phyloP scores from a whole-genome alignment of 192 early-diverging fungal species.

The Obelidium mucronatum region DNA sequence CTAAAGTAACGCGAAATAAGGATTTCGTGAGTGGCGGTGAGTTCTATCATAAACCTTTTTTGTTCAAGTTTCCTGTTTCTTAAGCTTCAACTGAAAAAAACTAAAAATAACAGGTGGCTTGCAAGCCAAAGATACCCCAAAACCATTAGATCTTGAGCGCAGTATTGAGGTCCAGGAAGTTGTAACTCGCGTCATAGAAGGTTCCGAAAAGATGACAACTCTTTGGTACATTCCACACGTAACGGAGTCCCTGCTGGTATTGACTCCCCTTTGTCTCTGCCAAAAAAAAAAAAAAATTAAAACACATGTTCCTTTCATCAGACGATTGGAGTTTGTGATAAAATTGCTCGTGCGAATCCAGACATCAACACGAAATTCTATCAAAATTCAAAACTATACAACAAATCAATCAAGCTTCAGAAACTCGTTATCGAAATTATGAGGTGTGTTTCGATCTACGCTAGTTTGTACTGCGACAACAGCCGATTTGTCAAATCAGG shows the following conservation, averaged over 20 bases:
- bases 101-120: neutral
- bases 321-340: constrained; percentile 26
- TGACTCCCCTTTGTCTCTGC: neutral
- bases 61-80: neutral
- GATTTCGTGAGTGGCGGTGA: constrained; percentile 53
- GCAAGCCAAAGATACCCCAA: constrained; percentile 27
- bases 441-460: constrained; percentile 40
- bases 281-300: neutral
- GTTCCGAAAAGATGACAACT: constrained; percentile 42
- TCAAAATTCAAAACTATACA: constrained; percentile 46
- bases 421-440: constrained; percentile 53
- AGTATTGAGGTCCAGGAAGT: constrained; percentile 54
- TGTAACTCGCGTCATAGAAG: constrained; percentile 27
- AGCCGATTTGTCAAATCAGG: constrained; percentile 49
- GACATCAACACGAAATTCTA: constrained; percentile 47
- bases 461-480: constrained; percentile 59
- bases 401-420: constrained; percentile 47
- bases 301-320: neutral
- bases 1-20: constrained; percentile 42
- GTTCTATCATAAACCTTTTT: neutral
- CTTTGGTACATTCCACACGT: constrained; percentile 64
- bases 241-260: constrained; percentile 53
- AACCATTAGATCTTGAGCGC: constrained; percentile 42
- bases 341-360: constrained; percentile 31
- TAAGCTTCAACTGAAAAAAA: neutral